phyloP scores from a whole-genome alignment of 148 eudicot species.

The Amaranthus palmeri region DNA sequence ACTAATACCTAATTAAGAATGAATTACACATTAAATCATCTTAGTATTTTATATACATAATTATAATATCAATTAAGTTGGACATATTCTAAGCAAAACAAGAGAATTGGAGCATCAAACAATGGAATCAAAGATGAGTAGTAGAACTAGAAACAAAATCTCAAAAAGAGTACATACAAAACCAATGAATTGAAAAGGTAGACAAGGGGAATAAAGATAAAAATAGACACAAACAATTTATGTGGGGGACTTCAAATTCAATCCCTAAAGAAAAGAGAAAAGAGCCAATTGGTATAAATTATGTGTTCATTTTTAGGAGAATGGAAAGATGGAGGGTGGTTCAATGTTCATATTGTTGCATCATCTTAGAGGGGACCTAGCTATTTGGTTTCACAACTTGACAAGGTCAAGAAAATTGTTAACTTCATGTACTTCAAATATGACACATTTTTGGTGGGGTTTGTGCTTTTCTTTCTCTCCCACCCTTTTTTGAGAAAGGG shows the following conservation, averaged over 20 bases:
- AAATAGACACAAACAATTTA: constrained; percentile 11
- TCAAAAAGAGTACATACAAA: constrained; percentile 18
- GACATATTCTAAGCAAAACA: too few relatives aligned
- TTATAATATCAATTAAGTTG: too few relatives aligned
- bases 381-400: constrained; percentile 18
- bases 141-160: constrained; percentile 7
- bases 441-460: constrained; percentile 22
- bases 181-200: constrained; percentile 8
- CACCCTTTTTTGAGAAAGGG: constrained; percentile 39
- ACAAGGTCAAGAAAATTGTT: constrained; percentile 13
- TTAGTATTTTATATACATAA: too few relatives aligned
- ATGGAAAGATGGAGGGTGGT: constrained; percentile 14
- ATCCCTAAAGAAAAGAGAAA: constrained; percentile 28
- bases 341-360: constrained; percentile 11
- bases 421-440: constrained; percentile 19
- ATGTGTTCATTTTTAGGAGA: constrained; percentile 1
- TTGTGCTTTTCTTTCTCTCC: constrained; percentile 16
- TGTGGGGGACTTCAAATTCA: constrained; percentile 21
- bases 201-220: constrained; percentile 12
- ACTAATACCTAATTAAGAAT: too few relatives aligned
- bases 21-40: too few relatives aligned
- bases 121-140: background rate
- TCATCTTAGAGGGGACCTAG: constrained; percentile 23
- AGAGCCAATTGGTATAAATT: constrained; percentile 17
- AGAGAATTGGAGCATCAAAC: background rate